Evolutionary conservation across 257 asterid species (phyloP).

Genomic region (Solanum ahanhuiri): DNA sequence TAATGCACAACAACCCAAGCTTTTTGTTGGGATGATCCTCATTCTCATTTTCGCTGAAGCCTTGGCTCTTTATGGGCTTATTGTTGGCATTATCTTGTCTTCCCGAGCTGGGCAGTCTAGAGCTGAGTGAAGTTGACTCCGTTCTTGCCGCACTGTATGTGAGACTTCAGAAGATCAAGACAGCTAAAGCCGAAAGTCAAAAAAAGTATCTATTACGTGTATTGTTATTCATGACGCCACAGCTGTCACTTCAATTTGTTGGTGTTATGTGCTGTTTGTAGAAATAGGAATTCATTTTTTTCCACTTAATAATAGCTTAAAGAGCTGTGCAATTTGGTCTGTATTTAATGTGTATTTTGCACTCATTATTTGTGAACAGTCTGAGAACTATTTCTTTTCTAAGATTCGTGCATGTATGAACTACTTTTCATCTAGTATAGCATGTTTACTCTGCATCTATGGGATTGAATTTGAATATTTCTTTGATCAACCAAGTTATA

Average conservation of each 20-base stretch:
- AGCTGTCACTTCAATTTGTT: not conserved
- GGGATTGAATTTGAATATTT: not conserved
- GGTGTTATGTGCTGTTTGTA: not conserved
- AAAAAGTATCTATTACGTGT: not conserved
- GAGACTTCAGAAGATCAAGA: not conserved
- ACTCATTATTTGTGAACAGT: not conserved
- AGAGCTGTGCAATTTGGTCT: not conserved
- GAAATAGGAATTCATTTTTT: not conserved
- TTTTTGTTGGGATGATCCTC: constrained; percentile 68
- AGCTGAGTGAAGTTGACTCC: constrained; percentile 28
- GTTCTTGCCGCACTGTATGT: not conserved
- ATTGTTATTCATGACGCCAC: not conserved
- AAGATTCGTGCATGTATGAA: not conserved
- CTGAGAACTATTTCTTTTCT: not conserved
- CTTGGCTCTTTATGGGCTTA: constrained; percentile 61
- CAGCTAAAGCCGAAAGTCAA: not conserved
- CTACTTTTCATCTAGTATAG: not conserved
- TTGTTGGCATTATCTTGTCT: constrained; percentile 65
- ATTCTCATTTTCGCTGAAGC: constrained; percentile 77
- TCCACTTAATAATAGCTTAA: not conserved
- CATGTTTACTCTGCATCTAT: not conserved
- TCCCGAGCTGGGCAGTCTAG: constrained; percentile 74
- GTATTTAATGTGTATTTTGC: not conserved
- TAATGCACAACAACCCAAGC: constrained; percentile 66
- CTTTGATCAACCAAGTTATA: not conserved